phyloP scores from a whole-genome alignment of 108 stramenopile genomes.

The Discostella stelligeroides region DNA sequence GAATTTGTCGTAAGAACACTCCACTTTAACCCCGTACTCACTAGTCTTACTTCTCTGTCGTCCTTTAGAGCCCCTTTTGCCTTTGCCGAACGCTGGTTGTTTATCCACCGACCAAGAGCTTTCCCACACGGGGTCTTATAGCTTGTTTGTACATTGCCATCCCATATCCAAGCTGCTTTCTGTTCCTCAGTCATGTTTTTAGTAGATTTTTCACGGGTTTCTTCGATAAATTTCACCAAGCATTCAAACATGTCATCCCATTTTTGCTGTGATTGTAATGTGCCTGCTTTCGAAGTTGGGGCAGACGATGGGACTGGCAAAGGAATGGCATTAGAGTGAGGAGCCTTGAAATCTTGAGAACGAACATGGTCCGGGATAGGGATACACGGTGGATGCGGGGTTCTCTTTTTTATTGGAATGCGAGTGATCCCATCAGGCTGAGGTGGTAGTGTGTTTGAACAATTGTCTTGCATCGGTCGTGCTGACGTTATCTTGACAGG shows the following conservation, averaged over 20 bases:
- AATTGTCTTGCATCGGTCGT: slow-evolving; percentile 9
- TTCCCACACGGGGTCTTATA: slow-evolving; percentile 76
- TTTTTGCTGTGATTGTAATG: slow-evolving; percentile 69
- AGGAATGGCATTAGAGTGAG: slow-evolving; percentile 16
- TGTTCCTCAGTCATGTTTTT: slow-evolving; percentile 61
- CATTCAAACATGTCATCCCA: slow-evolving; percentile 90
- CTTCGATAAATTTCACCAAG: slow-evolving; percentile 71
- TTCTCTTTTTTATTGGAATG: slow-evolving; percentile 34
- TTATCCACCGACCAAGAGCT: slow-evolving; percentile 87
- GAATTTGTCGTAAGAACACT: slow-evolving; percentile 88
- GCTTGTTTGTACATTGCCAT: slow-evolving; percentile 75
- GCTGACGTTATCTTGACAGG: slow-evolving; percentile 51
- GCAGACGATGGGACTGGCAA: slow-evolving; percentile 36
- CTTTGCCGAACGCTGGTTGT: slow-evolving; percentile 88
- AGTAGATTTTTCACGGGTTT: slow-evolving; percentile 61
- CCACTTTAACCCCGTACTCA: slow-evolving; percentile 86
- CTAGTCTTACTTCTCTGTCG: slow-evolving; percentile 75
- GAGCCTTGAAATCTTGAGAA: slow-evolving; percentile 8
- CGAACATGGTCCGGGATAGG: slow-evolving; percentile 20
- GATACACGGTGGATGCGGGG: slow-evolving; percentile 11
- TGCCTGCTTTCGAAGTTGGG: slow-evolving; percentile 29
- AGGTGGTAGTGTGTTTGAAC: background rate
- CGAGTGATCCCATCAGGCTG: slow-evolving; percentile 8
- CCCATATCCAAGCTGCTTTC: slow-evolving; percentile 76
- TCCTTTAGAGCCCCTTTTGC: slow-evolving; percentile 77